Conservation (phyloP, 1,284 basidiomycete species). For the Ustilago esculenta region DNA sequence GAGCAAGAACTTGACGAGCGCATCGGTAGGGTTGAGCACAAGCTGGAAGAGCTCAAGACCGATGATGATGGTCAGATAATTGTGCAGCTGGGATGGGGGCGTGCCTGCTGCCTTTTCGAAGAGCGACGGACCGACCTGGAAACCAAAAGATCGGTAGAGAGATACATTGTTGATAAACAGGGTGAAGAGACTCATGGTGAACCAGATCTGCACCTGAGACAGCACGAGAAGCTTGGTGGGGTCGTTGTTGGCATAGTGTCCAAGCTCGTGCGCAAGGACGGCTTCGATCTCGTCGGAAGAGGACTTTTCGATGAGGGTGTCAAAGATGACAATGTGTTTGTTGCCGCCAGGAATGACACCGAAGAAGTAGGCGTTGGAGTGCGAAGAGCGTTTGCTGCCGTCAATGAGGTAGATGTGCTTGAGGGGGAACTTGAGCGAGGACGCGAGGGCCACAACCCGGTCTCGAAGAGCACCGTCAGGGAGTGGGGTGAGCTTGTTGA, state of each 20-base stretch:
- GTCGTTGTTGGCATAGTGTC: conserved; percentile 74
- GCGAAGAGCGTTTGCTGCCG: conserved; percentile 91
- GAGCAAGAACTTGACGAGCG: conserved; percentile 60
- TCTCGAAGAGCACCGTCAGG: conserved; percentile 63
- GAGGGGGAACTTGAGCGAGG: conserved; percentile 83
- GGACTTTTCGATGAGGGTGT: conserved; percentile 91
- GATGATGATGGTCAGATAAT: conserved; percentile 61
- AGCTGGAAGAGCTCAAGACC: conserved; percentile 66
- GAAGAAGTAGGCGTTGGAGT: conserved; percentile 80
- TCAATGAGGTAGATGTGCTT: conserved; percentile 97
- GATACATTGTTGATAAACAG: conserved; percentile 84
- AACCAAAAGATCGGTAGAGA: conserved; percentile 86
- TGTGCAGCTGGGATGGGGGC: conserved; percentile 21
- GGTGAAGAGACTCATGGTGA: conserved; percentile 86
- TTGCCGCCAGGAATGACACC: conserved; percentile 63
- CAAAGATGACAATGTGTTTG: conserved; percentile 83
- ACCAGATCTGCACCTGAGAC: conserved; percentile 85
- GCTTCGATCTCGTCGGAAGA: conserved; percentile 73
- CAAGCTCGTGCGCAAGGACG: conserved; percentile 82
- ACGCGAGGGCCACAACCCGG: conserved; percentile 59
- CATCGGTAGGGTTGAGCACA: conserved; percentile 59
- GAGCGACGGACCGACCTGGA: conserved; percentile 68
- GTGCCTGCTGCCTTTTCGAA: conserved; percentile 35
- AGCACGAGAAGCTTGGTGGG: conserved; percentile 86
- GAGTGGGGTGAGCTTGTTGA: conserved; percentile 94